Base-by-base conservation (phyloP, 2,329 filamentous ascomycete genomes). In the Blastomyces silverae region DNA sequence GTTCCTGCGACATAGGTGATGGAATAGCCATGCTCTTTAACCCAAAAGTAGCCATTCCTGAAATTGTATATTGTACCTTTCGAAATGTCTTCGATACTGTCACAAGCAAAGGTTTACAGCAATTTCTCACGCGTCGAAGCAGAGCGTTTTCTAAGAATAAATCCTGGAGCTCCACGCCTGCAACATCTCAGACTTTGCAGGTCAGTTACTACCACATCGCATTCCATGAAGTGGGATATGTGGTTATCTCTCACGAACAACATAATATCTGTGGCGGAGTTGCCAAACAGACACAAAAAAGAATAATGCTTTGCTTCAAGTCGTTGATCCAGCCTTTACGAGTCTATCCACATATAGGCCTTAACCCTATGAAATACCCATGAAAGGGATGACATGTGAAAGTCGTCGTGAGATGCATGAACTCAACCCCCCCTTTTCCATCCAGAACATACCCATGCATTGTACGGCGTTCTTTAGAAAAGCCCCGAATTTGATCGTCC, bases 251-350 rank as follows among this genome's bases (percentile, higher is more conserved):
- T 13, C 55, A 57, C 25, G 28, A 37, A 10, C 7, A 4, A 8
- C 13, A 57, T 37, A n/a, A 57, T 39, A 57, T 57, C 31, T 44
- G 37, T 58, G 56, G 56, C 56, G 56, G 10, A 58, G 56, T 44
- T 42, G 37, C 3, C n/a, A 13, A 42, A 44, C 37, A 58, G 11
- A n/a, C 28, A 15, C 34, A 25, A 25, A 22, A 20, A 1, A 1
- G 17, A 37, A 39, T 17, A 10, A 7, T 56, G n/a, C 17, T 56
- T 28, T 28, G 10, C 50, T 28, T 31, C 50, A 28, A 53, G n/a
- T 6, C 8, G 15, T 31, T 20, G 20, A 42, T 58, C 34, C 55
- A 58, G 20, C 55, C 37, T 22, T 20, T 17, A 56, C 17, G 17
- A 10, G 37, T n/a, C 13, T 25, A 28, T 17, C 39, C 2, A 25